Base-by-base conservation (phyloP, 2,329 filamentous ascomycete genomes). In the Keithomyces neogunnii region DNA sequence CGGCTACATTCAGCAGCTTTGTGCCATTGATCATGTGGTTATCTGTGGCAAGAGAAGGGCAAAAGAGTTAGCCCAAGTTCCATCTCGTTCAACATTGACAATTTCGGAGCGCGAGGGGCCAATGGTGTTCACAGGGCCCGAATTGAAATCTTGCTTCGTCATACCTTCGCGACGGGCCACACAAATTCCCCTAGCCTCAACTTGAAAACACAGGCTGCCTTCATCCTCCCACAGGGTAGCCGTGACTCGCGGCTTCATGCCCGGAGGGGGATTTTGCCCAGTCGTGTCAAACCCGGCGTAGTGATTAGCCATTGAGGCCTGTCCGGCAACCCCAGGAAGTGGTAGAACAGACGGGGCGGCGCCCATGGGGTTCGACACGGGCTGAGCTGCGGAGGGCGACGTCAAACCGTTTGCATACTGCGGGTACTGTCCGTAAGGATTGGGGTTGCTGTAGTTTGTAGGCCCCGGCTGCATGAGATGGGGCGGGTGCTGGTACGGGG, bases 21-120 rank as follows among this genome's bases (percentile, higher is more conserved):
- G 93, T 99, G 19, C 93, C 93, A 63, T 97, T 99, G 69, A 99
- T 96, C 89, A 99, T 96, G 72, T 96, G 89, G 70, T 96, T 97
- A 62, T 96, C 92, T 95, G 57, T 42, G 8, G 40, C 29, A 9
- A 30, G 30, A 13, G 40, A 30, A 3, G 13, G 5, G 9, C n/a
- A 35, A 10, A 35, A 6, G 10, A 6, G 33, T 39, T 46, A 28
- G 36, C 36, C 8, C 36, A 36, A 9, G 32, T 8, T 19, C 32
- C 28, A 32, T 46, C 45, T 39, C 36, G 13, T 10, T 10, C 6
- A 35, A 10, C 6, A 6, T 39, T 9, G 8, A 11, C 36, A 39
- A 7, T n/a, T 6, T 10, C 10, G 6, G 6, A 35, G 33, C 33
- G 33, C 33, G 33, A 10, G 33, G 10, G 33, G 6, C 10, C 6